A percentile compares a stretch with the other conserved stretches of the same genome.
Conservation (phyloP, 495 filamentous ascomycete genomes). For the Bathelium albidoporum region DNA sequence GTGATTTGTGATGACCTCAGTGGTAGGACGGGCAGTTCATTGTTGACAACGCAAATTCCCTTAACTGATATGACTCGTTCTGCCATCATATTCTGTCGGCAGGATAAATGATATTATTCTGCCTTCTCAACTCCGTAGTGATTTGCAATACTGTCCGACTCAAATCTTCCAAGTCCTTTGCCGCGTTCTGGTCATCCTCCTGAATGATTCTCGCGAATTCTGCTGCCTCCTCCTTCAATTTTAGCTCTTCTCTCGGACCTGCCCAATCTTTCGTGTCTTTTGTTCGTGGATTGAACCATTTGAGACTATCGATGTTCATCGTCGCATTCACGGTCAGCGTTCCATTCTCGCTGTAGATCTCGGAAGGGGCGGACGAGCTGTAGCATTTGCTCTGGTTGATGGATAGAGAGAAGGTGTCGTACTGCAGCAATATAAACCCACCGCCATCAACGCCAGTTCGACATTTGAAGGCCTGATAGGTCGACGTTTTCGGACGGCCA, state of each 20-base stretch:
- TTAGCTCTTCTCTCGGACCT: conserved; percentile 18
- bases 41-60: no score
- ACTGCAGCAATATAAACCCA: conserved; percentile 23
- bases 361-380: conserved; percentile 18
- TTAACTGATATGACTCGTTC: no score
- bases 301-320: conserved; percentile 28
- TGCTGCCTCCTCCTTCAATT: conserved; percentile 29
- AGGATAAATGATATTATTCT: conserved; percentile 29
- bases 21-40: no score
- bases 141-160: conserved; percentile 25
- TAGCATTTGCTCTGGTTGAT: conserved; percentile 26
- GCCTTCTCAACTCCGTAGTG: conserved; percentile 25
- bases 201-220: conserved; percentile 32
- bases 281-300: conserved; percentile 20
- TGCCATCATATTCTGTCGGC: conserved; percentile 18
- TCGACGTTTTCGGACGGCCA: conserved; percentile 17
- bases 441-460: conserved; percentile 30
- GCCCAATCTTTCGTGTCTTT: conserved; percentile 25
- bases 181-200: conserved; percentile 22
- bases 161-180: conserved; percentile 22
- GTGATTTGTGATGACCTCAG: no score
- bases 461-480: conserved; percentile 25
- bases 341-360: conserved; percentile 30
- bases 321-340: conserved; percentile 26
- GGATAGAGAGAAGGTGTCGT: conserved; percentile 26